phyloP scores from a whole-genome alignment of 2,329 filamentous ascomycete genomes.

The Neopestalotiopsis sp. region DNA sequence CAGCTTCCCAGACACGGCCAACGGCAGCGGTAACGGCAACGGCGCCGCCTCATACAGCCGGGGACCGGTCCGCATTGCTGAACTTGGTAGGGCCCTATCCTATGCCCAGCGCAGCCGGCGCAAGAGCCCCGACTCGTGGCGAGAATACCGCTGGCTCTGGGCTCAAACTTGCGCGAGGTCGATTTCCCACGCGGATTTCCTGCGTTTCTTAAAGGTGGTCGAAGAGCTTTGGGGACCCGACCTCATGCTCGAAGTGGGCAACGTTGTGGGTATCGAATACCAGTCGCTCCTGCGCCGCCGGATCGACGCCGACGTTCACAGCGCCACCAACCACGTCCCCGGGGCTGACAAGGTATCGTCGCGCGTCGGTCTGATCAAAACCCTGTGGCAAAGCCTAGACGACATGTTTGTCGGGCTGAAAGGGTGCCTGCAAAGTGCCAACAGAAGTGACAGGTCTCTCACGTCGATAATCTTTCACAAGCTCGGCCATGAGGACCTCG shows the following conservation, averaged over 20 bases:
- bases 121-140: not conserved
- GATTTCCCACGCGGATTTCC: not conserved
- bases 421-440: not conserved
- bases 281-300: not conserved
- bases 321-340: not conserved
- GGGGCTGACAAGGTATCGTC: conserved; percentile 1
- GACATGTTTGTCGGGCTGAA: not conserved
- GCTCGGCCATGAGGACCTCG: not conserved
- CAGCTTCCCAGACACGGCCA: no score
- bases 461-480: no score
- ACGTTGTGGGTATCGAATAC: not conserved
- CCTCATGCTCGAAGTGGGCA: not conserved
- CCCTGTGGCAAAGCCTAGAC: not conserved
- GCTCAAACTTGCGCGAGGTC: not conserved
- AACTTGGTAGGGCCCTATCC: not conserved
- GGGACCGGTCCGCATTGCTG: not conserved
- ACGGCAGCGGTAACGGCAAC: not conserved
- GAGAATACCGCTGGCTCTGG: not conserved
- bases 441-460: no score
- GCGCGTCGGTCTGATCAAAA: not conserved
- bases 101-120: conserved; percentile 1
- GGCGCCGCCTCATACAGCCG: not conserved
- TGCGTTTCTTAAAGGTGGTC: not conserved
- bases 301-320: not conserved
- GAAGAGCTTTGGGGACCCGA: not conserved